Base-by-base conservation (phyloP, 2,329 filamentous ascomycete genomes). In the Xylaria sp. region DNA sequence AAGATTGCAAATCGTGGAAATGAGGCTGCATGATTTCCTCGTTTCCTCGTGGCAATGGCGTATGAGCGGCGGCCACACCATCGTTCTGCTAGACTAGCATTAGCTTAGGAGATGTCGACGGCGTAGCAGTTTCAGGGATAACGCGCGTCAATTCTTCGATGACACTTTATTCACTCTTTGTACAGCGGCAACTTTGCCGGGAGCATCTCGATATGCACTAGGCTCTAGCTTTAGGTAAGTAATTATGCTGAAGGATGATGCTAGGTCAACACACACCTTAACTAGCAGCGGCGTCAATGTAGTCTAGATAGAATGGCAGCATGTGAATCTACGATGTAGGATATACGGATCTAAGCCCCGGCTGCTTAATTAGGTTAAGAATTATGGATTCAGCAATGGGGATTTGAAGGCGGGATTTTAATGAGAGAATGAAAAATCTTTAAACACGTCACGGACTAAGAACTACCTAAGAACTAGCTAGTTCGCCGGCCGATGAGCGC, bases 1-100 rank as follows among this genome's bases (percentile, higher is more conserved):
- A 56, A 63, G 62, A 61, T 56, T 58, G 65, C n/a, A 68, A 58
- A 68, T 70, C 57, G 20, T 49, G 49, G 59, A 64, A 67, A 70
- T 70, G 70, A 68, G 70, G 67, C 70, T 67, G 59, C 66, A 59
- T 63, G 58, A 58, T 48, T 67, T 62, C 58, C 54, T 68, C 68
- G 60, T 68, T 62, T 62, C 60, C 60, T 69, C 66, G 62, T 66
- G 66, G 66, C 56, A 61, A 64, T 62, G 59, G 68, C 57, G 61
- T 62, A 67, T 62, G 51, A 62, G 65, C 61, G 46, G 49, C 54
- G 64, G 28, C 64, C 39, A 58, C 68, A 61, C 62, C 60, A 61
- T 69, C 52, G 39, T 25, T 28, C 25, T 62, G 59, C 65, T 68
- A 67, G 67, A 43, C 62, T 23, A 60, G 43, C 59, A 60, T 56